These are phyloP conservation scores for Dipodascopsis uninucleata DNA, from an alignment of 805 yeast genomes.

Conservation along the genomic window DNA sequence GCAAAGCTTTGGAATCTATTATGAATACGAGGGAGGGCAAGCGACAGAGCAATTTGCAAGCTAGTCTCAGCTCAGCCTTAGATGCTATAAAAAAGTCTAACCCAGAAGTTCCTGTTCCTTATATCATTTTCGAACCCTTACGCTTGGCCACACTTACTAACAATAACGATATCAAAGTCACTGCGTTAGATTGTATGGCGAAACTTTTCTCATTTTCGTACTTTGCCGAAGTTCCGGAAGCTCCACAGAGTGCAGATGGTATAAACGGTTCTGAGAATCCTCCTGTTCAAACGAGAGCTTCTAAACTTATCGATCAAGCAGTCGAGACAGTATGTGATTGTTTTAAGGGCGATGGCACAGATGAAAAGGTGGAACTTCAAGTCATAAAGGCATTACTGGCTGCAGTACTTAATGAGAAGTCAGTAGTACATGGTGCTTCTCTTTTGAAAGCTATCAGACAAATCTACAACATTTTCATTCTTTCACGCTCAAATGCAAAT, in stretches of 20 bases:
- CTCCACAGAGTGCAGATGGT: constrained; percentile 5
- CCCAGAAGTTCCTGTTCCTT: constrained; percentile 42
- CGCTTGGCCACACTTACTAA: constrained; percentile 60
- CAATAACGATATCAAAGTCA: constrained; percentile 59
- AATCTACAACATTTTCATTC: constrained; percentile 85
- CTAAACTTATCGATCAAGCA: constrained; percentile 40
- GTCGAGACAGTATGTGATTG: constrained; percentile 80
- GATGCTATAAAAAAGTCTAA: constrained; percentile 30
- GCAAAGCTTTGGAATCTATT: constrained; percentile 56
- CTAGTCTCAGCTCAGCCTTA: constrained; percentile 37
- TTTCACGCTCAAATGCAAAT: constrained; percentile 74
- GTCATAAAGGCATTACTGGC: constrained; percentile 88
- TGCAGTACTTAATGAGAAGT: constrained; percentile 72
- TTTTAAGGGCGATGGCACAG: constrained; percentile 90
- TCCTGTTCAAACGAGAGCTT: constrained; percentile 24
- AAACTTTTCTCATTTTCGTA: constrained; percentile 84
- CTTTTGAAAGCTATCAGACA: constrained; percentile 87
- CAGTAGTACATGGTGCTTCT: constrained; percentile 87
- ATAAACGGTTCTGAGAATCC: constrained; percentile 14
- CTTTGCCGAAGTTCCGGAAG: constrained; percentile 42
- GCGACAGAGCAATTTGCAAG: constrained; percentile 42
- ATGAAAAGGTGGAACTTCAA: constrained; percentile 83
- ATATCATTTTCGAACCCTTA: constrained; percentile 71
- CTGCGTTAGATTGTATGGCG: constrained; percentile 80
- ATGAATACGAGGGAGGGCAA: constrained; percentile 58